Percentiles rank a stretch among this genome's conserved stretches.
Conservation (phyloP, 306 rosid species). For the Lathyrus sativus region DNA sequence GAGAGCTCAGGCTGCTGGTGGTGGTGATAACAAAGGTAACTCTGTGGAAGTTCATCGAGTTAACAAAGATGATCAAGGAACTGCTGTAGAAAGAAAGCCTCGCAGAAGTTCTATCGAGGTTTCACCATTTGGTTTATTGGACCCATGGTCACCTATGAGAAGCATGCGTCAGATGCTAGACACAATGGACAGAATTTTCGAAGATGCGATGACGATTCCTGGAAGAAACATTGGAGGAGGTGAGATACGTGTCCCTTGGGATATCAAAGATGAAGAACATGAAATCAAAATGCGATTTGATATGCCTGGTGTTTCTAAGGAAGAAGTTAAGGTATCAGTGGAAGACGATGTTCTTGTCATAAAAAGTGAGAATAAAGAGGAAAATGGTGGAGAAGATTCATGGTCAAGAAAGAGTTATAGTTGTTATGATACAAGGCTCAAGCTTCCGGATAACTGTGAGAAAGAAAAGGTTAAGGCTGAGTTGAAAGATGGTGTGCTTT, state of each 20-base stretch:
- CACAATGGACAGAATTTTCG: constrained; percentile 67
- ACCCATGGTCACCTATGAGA: constrained; percentile 75
- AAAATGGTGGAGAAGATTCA: constrained; percentile 40
- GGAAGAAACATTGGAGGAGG: constrained; percentile 51
- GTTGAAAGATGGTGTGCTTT: constrained; percentile 87
- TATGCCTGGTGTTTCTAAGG: constrained; percentile 88
- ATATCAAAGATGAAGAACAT: constrained; percentile 66
- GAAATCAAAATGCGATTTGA: constrained; percentile 75
- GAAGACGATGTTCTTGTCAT: constrained; percentile 69
- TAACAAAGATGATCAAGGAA: constrained; percentile 45
- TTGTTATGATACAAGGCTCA: constrained; percentile 58
- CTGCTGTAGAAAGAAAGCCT: constrained; percentile 53
- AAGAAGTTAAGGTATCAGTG: constrained; percentile 67
- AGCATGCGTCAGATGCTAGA: constrained; percentile 81
- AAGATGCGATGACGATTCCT: constrained; percentile 51
- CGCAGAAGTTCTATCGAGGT: constrained; percentile 50
- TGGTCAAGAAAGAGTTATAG: constrained; percentile 56
- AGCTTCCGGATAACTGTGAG: constrained; percentile 68
- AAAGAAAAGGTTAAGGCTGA: constrained; percentile 72
- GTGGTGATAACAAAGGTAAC: constrained; percentile 47
- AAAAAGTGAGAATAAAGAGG: constrained; percentile 52
- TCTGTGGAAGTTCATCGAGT: constrained; percentile 59
- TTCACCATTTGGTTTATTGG: constrained; percentile 74
- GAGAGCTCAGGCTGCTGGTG: constrained; percentile 52
- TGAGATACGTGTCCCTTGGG: constrained; percentile 68